Conservation (phyloP, 1,139 yeast species). For the Debaryomycetaceae sp. region DNA sequence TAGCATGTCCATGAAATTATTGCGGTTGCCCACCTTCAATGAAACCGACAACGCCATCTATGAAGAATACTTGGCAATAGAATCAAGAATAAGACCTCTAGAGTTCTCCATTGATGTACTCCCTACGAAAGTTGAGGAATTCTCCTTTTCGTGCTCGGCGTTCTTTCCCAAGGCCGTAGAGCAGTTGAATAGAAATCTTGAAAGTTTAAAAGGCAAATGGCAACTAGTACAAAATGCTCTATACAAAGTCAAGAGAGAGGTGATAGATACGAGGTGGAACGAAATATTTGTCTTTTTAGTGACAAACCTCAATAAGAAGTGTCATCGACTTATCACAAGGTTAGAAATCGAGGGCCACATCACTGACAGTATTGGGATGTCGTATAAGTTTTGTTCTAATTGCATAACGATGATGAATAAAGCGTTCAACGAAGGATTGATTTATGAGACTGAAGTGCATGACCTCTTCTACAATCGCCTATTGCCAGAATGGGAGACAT, state of each 20-base stretch:
- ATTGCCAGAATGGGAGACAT: constrained; percentile 30
- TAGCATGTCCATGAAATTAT: constrained; percentile 15
- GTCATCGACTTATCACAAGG: constrained; percentile 22
- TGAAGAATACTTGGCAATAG: constrained; percentile 26
- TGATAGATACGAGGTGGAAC: constrained; percentile 57
- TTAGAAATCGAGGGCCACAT: constrained; percentile 10
- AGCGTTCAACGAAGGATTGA: constrained; percentile 26
- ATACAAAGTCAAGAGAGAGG: constrained; percentile 36
- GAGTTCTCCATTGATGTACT: constrained; percentile 58
- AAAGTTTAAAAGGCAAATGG: constrained; percentile 37
- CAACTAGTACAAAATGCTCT: constrained; percentile 37
- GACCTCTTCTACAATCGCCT: constrained; percentile 22
- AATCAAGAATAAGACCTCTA: constrained; percentile 45
- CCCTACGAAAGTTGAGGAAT: constrained; percentile 51
- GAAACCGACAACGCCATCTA: constrained; percentile 27
- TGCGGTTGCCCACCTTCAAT: constrained; percentile 31
- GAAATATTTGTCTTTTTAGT: constrained; percentile 45
- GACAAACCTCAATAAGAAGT: constrained; percentile 32
- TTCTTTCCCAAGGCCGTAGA: constrained; percentile 29
- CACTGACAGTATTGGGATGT: constrained; percentile 17
- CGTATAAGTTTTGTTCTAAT: constrained; percentile 33
- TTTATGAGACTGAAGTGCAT: constrained; percentile 17
- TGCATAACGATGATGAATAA: constrained; percentile 29
- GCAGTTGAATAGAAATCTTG: constrained; percentile 37
- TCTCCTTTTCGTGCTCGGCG: constrained; percentile 24